Evolutionary conservation across 2,329 filamentous ascomycete genomes (phyloP).

Genomic region (Xylaria sp.): DNA sequence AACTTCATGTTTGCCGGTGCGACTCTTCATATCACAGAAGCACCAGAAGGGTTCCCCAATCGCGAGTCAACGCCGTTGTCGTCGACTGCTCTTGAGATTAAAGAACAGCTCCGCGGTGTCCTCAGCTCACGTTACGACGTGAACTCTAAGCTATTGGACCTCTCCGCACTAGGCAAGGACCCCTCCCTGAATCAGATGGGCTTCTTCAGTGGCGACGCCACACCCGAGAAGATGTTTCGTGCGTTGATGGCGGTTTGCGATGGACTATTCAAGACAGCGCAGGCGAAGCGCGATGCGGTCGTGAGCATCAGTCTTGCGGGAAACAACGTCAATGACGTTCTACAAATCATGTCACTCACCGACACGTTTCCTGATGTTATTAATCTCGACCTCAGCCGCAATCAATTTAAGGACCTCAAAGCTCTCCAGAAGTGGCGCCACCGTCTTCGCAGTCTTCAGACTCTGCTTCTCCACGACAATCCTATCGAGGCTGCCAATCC

Average conservation of each 20-base stretch:
- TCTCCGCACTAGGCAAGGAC: slow-evolving; percentile 82
- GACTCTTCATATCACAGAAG: slow-evolving; percentile 65
- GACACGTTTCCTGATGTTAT: slow-evolving; percentile 85
- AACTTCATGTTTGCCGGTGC: slow-evolving; percentile 75
- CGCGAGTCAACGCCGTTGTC: slow-evolving; percentile 57
- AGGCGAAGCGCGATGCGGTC: slow-evolving; percentile 81
- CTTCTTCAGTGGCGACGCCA: slow-evolving; percentile 77
- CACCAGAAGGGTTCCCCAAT: slow-evolving; percentile 57
- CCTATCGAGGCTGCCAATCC: slow-evolving; percentile 72
- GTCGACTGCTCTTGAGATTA: slow-evolving; percentile 68
- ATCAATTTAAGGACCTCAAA: slow-evolving; percentile 76
- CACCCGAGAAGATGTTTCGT: slow-evolving; percentile 88
- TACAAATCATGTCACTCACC: slow-evolving; percentile 78
- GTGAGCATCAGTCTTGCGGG: slow-evolving; percentile 83
- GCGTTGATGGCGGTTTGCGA: slow-evolving; percentile 91
- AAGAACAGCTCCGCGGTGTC: slow-evolving; percentile 75
- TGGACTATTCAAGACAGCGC: slow-evolving; percentile 75
- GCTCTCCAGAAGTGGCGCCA: slow-evolving; percentile 80
- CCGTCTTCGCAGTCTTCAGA: slow-evolving; percentile 82
- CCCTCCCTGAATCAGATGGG: slow-evolving; percentile 76
- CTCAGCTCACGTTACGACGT: slow-evolving; percentile 79
- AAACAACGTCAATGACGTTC: slow-evolving; percentile 80
- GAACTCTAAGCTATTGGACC: slow-evolving; percentile 79
- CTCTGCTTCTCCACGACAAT: slow-evolving; percentile 81
- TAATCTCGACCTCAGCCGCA: slow-evolving; percentile 89